A percentile compares a stretch with the other conserved stretches of the same genome.
These are phyloP conservation scores for Coniochaeta prunicola DNA, from an alignment of 2,329 filamentous ascomycete species.

Conservation along the genomic window DNA sequence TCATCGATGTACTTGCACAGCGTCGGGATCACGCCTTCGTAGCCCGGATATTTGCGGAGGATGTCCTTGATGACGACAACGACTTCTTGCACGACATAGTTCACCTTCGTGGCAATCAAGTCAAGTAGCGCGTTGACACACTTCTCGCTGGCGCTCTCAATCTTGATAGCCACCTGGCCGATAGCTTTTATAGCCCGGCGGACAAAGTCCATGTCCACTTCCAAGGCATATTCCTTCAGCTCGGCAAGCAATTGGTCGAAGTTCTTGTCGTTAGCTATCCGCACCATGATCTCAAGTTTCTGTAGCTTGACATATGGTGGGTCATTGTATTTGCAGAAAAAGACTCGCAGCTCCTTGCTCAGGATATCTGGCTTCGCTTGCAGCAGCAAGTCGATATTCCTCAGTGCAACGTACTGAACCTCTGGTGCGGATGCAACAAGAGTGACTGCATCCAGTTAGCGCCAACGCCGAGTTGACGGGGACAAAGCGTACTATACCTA, in stretches of 20 bases:
- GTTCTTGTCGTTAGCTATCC: slow-evolving; percentile 95
- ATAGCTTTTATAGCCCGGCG: slow-evolving; percentile 91
- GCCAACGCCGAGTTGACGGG: slow-evolving; percentile 15
- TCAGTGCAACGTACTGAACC: slow-evolving; percentile 92
- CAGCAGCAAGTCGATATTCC: slow-evolving; percentile 92
- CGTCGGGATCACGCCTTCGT: slow-evolving; percentile 95
- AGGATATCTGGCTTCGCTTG: slow-evolving; percentile 96
- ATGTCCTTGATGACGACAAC: slow-evolving; percentile 99
- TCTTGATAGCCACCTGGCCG: slow-evolving; percentile 97
- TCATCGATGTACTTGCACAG: slow-evolving; percentile 97
- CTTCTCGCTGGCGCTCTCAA: slow-evolving; percentile 88
- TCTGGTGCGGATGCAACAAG: slow-evolving; percentile 92
- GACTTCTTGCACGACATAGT: slow-evolving; percentile 97
- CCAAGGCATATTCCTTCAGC: slow-evolving; percentile 92
- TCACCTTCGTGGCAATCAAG: slow-evolving; percentile 93
- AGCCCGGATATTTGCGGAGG: slow-evolving; percentile 92
- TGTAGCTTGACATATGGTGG: slow-evolving; percentile 95
- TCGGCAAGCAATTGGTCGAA: slow-evolving; percentile 92
- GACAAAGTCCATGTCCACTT: slow-evolving; percentile 99
- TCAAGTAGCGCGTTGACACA: slow-evolving; percentile 92
- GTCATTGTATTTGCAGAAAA: slow-evolving; percentile 99
- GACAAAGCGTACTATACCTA: slow-evolving; percentile 51
- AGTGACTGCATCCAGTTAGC: slow-evolving; percentile 56
- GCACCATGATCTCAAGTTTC: slow-evolving; percentile 98
- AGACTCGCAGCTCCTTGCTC: slow-evolving; percentile 94